Evolutionary conservation across 2,329 filamentous ascomycete species (phyloP).

Genomic region (Colletotrichum chlorophyti): DNA sequence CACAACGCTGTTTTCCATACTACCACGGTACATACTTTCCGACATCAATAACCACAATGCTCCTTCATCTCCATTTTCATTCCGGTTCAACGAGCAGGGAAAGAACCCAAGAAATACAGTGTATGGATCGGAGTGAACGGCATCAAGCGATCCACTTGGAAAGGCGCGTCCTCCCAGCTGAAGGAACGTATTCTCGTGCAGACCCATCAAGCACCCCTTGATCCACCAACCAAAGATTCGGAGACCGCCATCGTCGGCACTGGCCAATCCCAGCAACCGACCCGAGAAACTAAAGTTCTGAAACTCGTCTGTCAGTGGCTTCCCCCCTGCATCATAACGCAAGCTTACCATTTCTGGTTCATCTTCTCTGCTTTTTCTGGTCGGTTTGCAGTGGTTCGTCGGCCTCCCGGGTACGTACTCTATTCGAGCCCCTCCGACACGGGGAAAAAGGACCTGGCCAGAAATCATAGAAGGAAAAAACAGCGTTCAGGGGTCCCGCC

Average conservation of each 20-base stretch:
- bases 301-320: constrained; percentile 28
- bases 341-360: constrained; percentile 18
- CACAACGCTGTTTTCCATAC: constrained; percentile 2
- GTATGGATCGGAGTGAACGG: constrained; percentile 17
- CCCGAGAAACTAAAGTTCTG: constrained; percentile 21
- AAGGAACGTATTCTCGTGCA: constrained; percentile 19
- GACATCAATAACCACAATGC: neutral
- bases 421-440: too few species aligned
- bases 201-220: too few species aligned
- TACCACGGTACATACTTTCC: too few species aligned
- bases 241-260: constrained; percentile 13
- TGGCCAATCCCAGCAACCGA: constrained; percentile 22
- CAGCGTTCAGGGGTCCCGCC: constrained; percentile 19
- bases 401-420: neutral
- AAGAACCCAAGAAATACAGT: constrained; percentile 12
- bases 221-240: constrained; percentile 21
- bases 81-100: neutral
- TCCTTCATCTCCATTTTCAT: neutral
- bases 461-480: constrained; percentile 3
- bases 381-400: too few species aligned
- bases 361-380: neutral
- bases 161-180: constrained; percentile 13
- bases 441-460: neutral
- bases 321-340: constrained; percentile 28
- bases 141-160: constrained; percentile 11